Evolutionary conservation across 2,329 filamentous ascomycete species (phyloP).

Genomic region (Pyrenochaeta sp.): DNA sequence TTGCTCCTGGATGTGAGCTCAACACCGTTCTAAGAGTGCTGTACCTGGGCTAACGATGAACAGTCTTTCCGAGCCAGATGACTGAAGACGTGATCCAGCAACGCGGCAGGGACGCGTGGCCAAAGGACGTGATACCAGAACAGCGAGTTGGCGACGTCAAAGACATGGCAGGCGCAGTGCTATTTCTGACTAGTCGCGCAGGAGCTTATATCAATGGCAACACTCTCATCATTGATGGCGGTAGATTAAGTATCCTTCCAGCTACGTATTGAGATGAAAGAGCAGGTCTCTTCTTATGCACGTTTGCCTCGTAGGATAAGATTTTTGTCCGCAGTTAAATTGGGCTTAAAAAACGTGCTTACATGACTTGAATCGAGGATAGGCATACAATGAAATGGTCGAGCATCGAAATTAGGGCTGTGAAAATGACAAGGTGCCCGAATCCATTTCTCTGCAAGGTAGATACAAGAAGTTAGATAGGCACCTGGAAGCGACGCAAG

Average conservation of each 20-base stretch:
- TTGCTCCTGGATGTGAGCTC: constrained; percentile 47
- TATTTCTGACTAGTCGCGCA: constrained; percentile 59
- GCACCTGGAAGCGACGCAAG: no score
- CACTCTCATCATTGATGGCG: constrained; percentile 56
- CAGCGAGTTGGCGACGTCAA: constrained; percentile 57
- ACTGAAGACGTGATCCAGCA: not conserved
- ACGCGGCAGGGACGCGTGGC: not conserved
- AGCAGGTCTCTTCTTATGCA: not conserved
- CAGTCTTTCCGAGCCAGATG: constrained; percentile 16
- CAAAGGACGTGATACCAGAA: constrained; percentile 5
- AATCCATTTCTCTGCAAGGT: no score
- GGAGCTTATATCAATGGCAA: constrained; percentile 62
- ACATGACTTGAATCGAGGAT: no score
- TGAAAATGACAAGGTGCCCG: no score
- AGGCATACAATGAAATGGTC: no score
- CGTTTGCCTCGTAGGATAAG: not conserved
- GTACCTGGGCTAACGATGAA: not conserved
- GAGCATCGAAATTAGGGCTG: no score
- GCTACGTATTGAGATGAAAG: constrained; percentile 26
- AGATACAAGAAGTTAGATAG: no score
- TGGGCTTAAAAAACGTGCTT: no score
- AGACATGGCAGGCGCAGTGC: constrained; percentile 57
- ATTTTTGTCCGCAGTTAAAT: no score
- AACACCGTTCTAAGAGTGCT: constrained; percentile 26
- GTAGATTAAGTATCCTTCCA: constrained; percentile 38